These are phyloP conservation scores for Suillus paluster DNA, from an alignment of 768 basidiomycete species.

Conservation along the genomic window DNA sequence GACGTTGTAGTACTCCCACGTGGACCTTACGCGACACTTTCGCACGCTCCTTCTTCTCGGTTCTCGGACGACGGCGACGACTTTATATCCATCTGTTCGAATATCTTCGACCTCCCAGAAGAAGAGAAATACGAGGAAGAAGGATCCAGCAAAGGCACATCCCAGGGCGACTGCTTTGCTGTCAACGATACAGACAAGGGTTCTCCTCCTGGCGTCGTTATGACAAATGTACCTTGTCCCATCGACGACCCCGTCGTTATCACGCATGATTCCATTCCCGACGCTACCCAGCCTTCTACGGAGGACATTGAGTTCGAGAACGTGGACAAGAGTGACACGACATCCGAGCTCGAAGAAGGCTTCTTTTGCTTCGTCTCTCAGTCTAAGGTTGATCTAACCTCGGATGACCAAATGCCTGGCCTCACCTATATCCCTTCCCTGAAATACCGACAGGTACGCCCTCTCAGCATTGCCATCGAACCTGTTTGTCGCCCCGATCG, in stretches of 20 bases:
- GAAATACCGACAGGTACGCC: background rate
- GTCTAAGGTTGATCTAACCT: background rate
- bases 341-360: background rate
- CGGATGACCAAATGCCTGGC: background rate
- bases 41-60: background rate
- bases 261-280: background rate
- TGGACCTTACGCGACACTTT: background rate
- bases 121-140: background rate
- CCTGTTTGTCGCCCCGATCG: background rate
- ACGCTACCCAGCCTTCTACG: background rate
- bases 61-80: slow-evolving; percentile 3
- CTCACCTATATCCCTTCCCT: slow-evolving; percentile 2
- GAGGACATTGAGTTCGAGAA: background rate
- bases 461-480: background rate
- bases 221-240: background rate
- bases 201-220: background rate
- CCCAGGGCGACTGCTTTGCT: background rate
- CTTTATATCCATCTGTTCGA: background rate
- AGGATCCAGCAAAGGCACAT: background rate
- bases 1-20: background rate
- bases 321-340: background rate
- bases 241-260: background rate
- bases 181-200: background rate
- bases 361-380: background rate
- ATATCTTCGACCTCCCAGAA: slow-evolving; percentile 6